These are phyloP conservation scores for Cryphonectria nitschkei DNA, from an alignment of 2,329 filamentous ascomycete species.

Conservation along the genomic window DNA sequence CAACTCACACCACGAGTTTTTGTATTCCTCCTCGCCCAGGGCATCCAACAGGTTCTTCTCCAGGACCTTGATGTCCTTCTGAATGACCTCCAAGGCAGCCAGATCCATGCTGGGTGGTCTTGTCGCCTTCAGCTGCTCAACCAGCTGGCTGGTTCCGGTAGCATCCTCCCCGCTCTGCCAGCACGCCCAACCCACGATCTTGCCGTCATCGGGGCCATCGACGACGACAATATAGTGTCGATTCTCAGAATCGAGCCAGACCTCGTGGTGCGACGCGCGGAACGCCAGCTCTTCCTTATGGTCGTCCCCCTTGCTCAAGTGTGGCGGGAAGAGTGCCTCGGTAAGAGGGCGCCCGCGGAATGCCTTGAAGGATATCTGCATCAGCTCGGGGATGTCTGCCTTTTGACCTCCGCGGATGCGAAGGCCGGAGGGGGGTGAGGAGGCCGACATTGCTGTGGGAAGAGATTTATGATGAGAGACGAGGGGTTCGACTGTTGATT, in stretches of 20 bases:
- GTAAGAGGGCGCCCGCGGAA: slow-evolving; percentile 19
- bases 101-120: slow-evolving; percentile 11
- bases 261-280: background rate
- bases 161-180: slow-evolving; percentile 7
- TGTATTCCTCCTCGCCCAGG: slow-evolving; percentile 15
- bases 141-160: background rate
- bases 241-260: background rate
- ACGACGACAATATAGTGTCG: slow-evolving; percentile 20
- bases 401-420: slow-evolving; percentile 12
- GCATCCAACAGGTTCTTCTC: slow-evolving; percentile 11
- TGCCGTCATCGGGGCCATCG: background rate
- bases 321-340: slow-evolving; percentile 23
- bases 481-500: background rate
- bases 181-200: background rate
- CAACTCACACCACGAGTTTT: slow-evolving; percentile 20
- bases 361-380: slow-evolving; percentile 6
- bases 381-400: slow-evolving; percentile 6
- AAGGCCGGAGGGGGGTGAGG: background rate
- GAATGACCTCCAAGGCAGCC: background rate
- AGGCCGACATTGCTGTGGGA: too few relatives aligned
- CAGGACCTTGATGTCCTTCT: background rate
- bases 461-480: background rate
- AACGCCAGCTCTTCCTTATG: slow-evolving; percentile 9
- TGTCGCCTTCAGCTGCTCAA: slow-evolving; percentile 6
- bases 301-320: background rate